phyloP scores from a whole-genome alignment of 2,329 filamentous ascomycete genomes.

The Plenodomus biglobosus region DNA sequence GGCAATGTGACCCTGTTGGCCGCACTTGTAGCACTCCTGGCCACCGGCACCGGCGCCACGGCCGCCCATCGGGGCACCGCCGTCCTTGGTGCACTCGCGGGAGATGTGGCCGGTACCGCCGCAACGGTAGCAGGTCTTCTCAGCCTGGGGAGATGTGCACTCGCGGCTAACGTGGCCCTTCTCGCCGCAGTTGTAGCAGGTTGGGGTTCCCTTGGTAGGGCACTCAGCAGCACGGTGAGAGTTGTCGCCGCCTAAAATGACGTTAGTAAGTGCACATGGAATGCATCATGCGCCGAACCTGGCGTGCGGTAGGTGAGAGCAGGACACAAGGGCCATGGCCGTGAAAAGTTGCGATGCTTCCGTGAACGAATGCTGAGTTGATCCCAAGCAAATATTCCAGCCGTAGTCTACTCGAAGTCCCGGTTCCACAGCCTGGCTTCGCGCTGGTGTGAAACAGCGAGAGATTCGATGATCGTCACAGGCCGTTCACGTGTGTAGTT shows the following conservation, averaged over 20 bases:
- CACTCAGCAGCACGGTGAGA: slow-evolving; percentile 55
- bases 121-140: slow-evolving; percentile 74
- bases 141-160: slow-evolving; percentile 85
- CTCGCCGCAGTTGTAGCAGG: slow-evolving; percentile 53
- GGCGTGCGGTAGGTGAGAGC: not conserved
- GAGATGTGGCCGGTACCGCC: slow-evolving; percentile 87
- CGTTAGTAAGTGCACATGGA: slow-evolving; percentile 10
- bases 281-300: not conserved
- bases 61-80: slow-evolving; percentile 54
- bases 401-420: too few species aligned
- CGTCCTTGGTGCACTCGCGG: slow-evolving; percentile 69
- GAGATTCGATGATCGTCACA: too few species aligned
- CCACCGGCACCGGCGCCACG: slow-evolving; percentile 47
- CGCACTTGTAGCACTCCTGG: slow-evolving; percentile 94
- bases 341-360: not conserved
- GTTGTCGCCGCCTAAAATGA: slow-evolving; percentile 49
- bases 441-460: too few species aligned
- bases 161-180: slow-evolving; percentile 68
- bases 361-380: too few species aligned
- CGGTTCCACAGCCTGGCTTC: too few species aligned
- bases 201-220: slow-evolving; percentile 53
- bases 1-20: slow-evolving; percentile 93
- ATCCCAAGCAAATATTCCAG: too few species aligned
- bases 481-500: not conserved
- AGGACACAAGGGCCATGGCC: not conserved